Evolutionary conservation across 2,329 filamentous ascomycete species (phyloP).

Genomic region (Aspergillus felis): DNA sequence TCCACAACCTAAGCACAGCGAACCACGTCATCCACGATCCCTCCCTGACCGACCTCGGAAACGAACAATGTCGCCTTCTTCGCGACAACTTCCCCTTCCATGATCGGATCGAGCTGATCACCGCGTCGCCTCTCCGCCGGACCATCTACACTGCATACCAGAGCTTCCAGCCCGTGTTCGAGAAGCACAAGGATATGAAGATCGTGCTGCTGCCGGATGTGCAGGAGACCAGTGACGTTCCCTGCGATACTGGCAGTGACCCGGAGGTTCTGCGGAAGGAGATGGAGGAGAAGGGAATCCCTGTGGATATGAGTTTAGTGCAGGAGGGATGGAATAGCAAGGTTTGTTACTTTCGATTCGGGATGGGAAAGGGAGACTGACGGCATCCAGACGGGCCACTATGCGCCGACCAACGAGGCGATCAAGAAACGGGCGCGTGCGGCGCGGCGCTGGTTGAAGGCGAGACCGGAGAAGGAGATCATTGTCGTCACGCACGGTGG

Average conservation of each 20-base stretch:
- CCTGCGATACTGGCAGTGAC: conserved; percentile 71
- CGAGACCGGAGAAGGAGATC: conserved; percentile 59
- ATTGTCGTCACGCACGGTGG: conserved; percentile 78
- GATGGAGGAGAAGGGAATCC: conserved; percentile 52
- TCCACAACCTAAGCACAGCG: conserved; percentile 69
- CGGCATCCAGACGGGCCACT: conserved; percentile 35
- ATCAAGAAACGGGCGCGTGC: conserved; percentile 59
- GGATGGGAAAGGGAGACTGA: background rate
- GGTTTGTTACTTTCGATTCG: conserved; percentile 14
- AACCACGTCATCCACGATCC: conserved; percentile 77
- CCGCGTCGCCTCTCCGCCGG: conserved; percentile 74
- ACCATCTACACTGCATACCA: conserved; percentile 74
- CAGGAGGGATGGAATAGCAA: conserved; percentile 71
- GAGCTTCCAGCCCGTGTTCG: conserved; percentile 59
- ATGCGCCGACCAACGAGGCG: conserved; percentile 46
- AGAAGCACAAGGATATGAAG: conserved; percentile 43
- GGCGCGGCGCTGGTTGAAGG: conserved; percentile 56
- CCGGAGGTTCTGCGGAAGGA: conserved; percentile 54
- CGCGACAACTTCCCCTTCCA: conserved; percentile 62
- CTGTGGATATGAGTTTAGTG: conserved; percentile 62
- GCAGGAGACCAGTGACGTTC: conserved; percentile 71
- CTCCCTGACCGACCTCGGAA: conserved; percentile 69
- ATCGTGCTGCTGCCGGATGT: conserved; percentile 68
- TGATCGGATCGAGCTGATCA: conserved; percentile 62
- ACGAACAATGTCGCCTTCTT: conserved; percentile 67